Percentiles rank a stretch among this genome's conserved stretches.
Evolutionary conservation across 257 asterid species (phyloP).

Genomic region (Plantago elongata): DNA sequence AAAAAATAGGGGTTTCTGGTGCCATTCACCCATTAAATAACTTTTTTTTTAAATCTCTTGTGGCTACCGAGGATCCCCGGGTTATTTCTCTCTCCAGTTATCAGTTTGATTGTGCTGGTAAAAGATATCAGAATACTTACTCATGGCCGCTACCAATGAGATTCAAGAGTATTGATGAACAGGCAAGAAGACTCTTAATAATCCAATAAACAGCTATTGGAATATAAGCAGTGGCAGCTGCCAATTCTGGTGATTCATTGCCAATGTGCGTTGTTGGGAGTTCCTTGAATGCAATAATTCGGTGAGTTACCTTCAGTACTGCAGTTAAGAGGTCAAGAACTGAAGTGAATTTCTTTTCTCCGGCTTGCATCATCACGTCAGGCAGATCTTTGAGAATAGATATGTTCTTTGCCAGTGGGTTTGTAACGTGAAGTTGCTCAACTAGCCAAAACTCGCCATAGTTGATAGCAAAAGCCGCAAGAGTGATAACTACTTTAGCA

Average conservation of each 20-base stretch:
- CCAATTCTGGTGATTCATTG: constrained; percentile 30
- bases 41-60: too few species aligned
- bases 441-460: constrained; percentile 74
- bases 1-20: too few species aligned
- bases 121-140: constrained; percentile 30
- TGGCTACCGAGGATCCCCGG: too few species aligned
- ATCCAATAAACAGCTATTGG: constrained; percentile 73
- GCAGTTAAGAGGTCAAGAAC: constrained; percentile 30
- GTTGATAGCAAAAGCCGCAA: constrained; percentile 52
- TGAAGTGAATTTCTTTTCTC: constrained; percentile 35
- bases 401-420: constrained; percentile 44
- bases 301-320: constrained; percentile 32
- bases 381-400: constrained; percentile 53
- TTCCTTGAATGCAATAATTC: constrained; percentile 43
- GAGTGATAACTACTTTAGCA: constrained; percentile 48
- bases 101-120: not conserved
- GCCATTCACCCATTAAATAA: too few species aligned
- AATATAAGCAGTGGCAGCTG: constrained; percentile 37
- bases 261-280: constrained; percentile 40
- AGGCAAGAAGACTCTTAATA: constrained; percentile 57
- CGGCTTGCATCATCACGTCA: constrained; percentile 22
- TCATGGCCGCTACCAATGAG: constrained; percentile 71
- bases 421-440: constrained; percentile 35
- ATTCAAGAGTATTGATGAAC: constrained; percentile 50
- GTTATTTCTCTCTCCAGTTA: too few species aligned